phyloP scores from a whole-genome alignment of 192 early-diverging fungal species.

The Kappamyces sp. region DNA sequence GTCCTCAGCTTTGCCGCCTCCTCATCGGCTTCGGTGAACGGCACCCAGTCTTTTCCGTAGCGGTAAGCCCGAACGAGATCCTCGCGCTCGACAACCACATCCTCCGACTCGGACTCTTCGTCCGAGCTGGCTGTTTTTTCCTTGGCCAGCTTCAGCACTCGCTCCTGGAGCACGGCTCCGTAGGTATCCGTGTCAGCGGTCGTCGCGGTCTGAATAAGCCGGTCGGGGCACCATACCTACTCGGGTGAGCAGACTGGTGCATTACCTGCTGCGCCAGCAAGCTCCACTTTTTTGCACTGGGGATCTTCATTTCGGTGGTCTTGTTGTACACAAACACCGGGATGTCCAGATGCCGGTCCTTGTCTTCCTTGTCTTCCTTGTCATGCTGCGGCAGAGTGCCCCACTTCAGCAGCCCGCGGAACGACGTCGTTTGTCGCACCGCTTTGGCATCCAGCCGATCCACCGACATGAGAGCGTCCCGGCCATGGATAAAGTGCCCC shows the following conservation, averaged over 20 bases:
- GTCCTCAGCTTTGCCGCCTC: constrained; percentile 54
- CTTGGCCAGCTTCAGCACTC: too few relatives aligned
- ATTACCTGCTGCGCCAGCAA: constrained; percentile 36
- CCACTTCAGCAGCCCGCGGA: constrained; percentile 45
- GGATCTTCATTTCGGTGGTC: constrained; percentile 48
- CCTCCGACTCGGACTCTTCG: constrained; percentile 29
- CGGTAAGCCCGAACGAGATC: constrained; percentile 60
- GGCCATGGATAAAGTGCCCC: constrained; percentile 30
- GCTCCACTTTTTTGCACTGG: constrained; percentile 63
- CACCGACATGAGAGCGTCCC: constrained; percentile 46
- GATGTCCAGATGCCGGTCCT: constrained; percentile 37
- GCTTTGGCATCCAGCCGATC: constrained; percentile 42
- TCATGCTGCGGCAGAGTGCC: constrained; percentile 37
- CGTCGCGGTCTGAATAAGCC: too few relatives aligned
- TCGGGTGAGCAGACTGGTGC: constrained; percentile 20
- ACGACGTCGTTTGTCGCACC: constrained; percentile 50
- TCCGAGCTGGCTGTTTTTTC: constrained; percentile 23
- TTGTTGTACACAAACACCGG: constrained; percentile 52
- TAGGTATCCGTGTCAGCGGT: too few relatives aligned
- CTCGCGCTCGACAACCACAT: constrained; percentile 31
- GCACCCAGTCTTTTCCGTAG: constrained; percentile 64
- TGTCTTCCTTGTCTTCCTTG: constrained; percentile 20
- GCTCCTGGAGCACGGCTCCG: too few relatives aligned
- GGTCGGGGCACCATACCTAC: neutral
- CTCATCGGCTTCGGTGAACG: constrained; percentile 55